These are phyloP conservation scores for Davidsoniella australis DNA, from an alignment of 2,329 filamentous ascomycete species.

Conservation along the genomic window DNA sequence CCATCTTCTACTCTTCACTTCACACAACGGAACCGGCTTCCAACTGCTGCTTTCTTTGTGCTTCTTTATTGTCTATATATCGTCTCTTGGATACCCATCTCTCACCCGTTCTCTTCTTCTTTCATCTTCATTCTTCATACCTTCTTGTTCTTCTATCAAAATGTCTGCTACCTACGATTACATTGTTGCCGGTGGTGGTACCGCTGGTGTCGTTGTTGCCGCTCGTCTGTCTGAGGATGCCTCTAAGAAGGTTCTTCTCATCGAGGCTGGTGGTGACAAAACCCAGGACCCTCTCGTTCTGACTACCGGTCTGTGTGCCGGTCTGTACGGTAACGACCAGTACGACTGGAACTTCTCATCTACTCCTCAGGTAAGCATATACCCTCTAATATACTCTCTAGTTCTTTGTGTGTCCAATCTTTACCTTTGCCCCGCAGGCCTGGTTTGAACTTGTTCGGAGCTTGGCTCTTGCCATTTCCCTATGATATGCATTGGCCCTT, in stretches of 20 bases:
- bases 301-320: conserved; percentile 8
- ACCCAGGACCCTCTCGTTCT: conserved; percentile 12
- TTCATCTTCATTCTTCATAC: neutral
- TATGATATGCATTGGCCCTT: too few relatives aligned
- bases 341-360: conserved; percentile 13
- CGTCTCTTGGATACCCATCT: neutral
- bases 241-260: conserved; percentile 10
- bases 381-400: neutral
- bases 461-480: neutral
- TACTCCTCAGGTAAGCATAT: conserved; percentile 9
- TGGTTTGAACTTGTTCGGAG: neutral
- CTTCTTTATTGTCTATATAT: neutral
- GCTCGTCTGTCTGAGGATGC: conserved; percentile 18
- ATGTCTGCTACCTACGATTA: conserved; percentile 15
- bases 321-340: conserved; percentile 11
- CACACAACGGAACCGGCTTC: neutral
- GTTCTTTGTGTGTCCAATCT: neutral
- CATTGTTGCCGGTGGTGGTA: conserved; percentile 20
- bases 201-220: conserved; percentile 20
- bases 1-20: neutral
- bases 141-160: neutral
- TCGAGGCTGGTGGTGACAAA: conserved; percentile 12
- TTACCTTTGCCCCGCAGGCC: neutral
- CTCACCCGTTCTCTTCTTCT: neutral
- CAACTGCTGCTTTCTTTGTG: neutral